Evolutionary conservation across 139 green algal genomes (phyloP), one percentile per base, ranked within the genome.

Genomic region (Chlorella sp.): DNA sequence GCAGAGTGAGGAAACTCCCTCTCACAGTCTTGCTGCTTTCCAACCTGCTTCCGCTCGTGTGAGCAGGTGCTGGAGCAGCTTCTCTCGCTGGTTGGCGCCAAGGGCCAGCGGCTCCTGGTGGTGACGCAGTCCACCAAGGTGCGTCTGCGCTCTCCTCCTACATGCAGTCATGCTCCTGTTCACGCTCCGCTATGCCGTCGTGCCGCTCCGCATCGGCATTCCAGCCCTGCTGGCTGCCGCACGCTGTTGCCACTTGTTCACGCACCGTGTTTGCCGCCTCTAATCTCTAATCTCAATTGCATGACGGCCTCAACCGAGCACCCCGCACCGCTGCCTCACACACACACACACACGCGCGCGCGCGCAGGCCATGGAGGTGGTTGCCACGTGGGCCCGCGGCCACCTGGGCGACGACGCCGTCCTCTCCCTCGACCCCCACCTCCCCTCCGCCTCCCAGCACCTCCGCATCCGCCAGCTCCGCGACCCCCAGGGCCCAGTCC

Each of bases 51-150:
- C n/a, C n/a, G n/a, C n/a, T n/a, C n/a, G n/a, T n/a, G n/a, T n/a
- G n/a, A n/a, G 63, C 66, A 78, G 35, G 74, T 88, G 59, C 79
- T 95, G 65, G 83, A 91, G 67, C 59, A 35, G 27, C 73, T 94
- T 74, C 82, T 94, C 73, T 62, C n/a, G 24, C 32, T 64, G 33
- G 69, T 93, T 70, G 23, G 31, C 2, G 51, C 23, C 0, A 42
- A 62, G n/a, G 75, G 77, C n/a, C 75, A 82, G 70, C 75, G 79
- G 17, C 79, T 87, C 20, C 74, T 91, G 65, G 61, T 95, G 55
- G 61, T 92, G 29, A 80, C 85, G 2, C 82, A 92, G 35, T 80
- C 71, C 6, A 3, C 72, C 29, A 82, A 79, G 70, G 80, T 83
- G 69, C 31, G 35, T 32, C n/a, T 63, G n/a, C 6, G 30, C n/a